Conservation (phyloP, 495 filamentous ascomycete genomes). For the Parathielavia appendiculata region DNA sequence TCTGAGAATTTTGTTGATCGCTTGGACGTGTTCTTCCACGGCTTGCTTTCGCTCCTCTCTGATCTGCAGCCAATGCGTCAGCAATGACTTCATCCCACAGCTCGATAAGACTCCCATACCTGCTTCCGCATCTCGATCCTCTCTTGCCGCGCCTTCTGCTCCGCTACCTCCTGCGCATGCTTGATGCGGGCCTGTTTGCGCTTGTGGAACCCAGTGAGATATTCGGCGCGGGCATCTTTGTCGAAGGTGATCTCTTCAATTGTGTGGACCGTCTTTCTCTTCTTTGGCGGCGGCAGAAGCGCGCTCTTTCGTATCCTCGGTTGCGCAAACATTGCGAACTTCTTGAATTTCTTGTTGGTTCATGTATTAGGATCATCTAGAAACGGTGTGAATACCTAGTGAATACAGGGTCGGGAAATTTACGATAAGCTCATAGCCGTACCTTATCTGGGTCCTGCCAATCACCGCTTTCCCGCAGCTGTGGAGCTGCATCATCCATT, state of each 20-base stretch:
- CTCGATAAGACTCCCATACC: conserved; percentile 42
- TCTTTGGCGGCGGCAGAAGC: conserved; percentile 52
- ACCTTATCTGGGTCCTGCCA: conserved; percentile 22
- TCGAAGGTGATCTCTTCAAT: conserved; percentile 85
- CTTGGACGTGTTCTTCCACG: conserved; percentile 69
- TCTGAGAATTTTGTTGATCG: conserved; percentile 59
- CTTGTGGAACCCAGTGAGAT: conserved; percentile 93
- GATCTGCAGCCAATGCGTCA: conserved; percentile 47
- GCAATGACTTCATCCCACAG: not conserved
- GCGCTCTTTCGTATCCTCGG: conserved; percentile 46
- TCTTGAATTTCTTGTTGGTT: not conserved
- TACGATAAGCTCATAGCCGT: not conserved
- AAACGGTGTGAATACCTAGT: not conserved
- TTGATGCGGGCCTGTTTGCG: conserved; percentile 80
- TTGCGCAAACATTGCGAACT: conserved; percentile 39
- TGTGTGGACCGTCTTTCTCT: conserved; percentile 54
- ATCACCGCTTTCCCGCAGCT: conserved; percentile 15
- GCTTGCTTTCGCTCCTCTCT: conserved; percentile 74
- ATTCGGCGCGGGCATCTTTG: conserved; percentile 66
- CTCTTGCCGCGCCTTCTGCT: conserved; percentile 66
- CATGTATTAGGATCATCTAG: not conserved
- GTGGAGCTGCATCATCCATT: conserved; percentile 16
- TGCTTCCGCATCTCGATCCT: conserved; percentile 64
- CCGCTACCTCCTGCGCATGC: conserved; percentile 72
- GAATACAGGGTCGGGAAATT: conserved; percentile 12